Base-by-base conservation (phyloP, 768 basidiomycete species). In the Tylopilus sp. region DNA sequence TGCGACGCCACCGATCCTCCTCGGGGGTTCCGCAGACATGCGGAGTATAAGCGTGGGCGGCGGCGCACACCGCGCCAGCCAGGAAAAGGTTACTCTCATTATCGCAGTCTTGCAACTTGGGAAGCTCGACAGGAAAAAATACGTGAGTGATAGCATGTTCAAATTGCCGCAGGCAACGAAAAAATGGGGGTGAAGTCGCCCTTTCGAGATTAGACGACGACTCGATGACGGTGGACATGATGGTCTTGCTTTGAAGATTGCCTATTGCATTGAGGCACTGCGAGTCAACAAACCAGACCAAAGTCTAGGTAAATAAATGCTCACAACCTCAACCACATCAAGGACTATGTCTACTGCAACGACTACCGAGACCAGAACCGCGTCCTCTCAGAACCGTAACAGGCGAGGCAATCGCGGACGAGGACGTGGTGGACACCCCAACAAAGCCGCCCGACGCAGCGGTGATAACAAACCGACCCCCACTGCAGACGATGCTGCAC, bases 361-460 rank as follows among this genome's bases (percentile, higher is more conserved):
- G 6, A 50, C 62, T n/a, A 59, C 50, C 14, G 54, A 59, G 19
- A 52, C 59, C 11, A 63, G 46, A 31, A 46, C 45, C 3, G 21
- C 9, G 11, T 49, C 42, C 0, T 17, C 48, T 7, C 43, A 49
- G 26, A 37, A 52, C 51, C 55, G 44, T 19, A 53, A 40, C 3
- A 54, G 43, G 50, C 60, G 67, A 33, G 58, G 58, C 1, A 50
- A 56, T 24, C 63, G 61, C 1, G 61, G 63, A 16, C 57, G 64
- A 7, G 63, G 63, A 37, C 56, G 62, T 10, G 55, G 64, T 26
- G 50, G 53, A 5, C 48, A 43, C 21, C 30, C 25, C 42, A 61
- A 52, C 34, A 62, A 19, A 53, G 26, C 43, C 29, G 14, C 48
- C 21, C 51, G 34, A 41, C 53, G 48, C 19, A 25, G n/a, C 11